Base-by-base conservation (phyloP, 1,284 basidiomycete species). In the Ustilago shanxiensis region DNA sequence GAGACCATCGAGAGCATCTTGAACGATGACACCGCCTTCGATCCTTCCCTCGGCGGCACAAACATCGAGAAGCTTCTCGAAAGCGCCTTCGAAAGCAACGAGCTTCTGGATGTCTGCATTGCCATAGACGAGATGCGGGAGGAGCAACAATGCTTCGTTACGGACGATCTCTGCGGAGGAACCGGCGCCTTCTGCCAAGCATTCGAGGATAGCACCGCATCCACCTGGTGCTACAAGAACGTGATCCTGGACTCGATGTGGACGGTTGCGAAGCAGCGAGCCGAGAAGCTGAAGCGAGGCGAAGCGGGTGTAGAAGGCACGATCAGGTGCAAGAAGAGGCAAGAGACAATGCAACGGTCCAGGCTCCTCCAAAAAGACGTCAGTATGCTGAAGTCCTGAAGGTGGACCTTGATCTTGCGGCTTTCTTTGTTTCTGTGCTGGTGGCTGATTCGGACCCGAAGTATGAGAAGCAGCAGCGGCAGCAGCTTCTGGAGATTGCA, bases 61-160 rank as follows among this genome's bases (percentile, higher is more conserved):
- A 54, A 95, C 95, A 68, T 92, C 92, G 87, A 99, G 95, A 33
- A 98, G 89, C 84, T 93, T 94, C 88, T 99, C 96, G 83, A 99
- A 98, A 0, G 93, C 93, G 31, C 97, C 95, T 80, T 96, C 95
- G 83, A 99, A 99, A 0, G 95, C 95, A 47, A 98, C 91, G 24
- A 98, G 92, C 87, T 98, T 99, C 85, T 98, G 96, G 55, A 99
- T 93, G 85, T 98, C 95, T 35, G 94, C 91, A 81, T 93, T 98
- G 77, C 94, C 92, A 1, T 91, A 90, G 47, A 93, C 91, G 44
- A 99, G 88, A 5, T 91, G 89, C 63, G 96, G 93, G 35, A 96
- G 89, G 85, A 96, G 90, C 14, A 92, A 89, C 37, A 98, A 90
- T 7, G 80, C 81, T 62, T 85, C 84, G 69, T 85, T 85, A 26